A percentile compares a stretch with the other conserved stretches of the same genome.
phyloP scores from a whole-genome alignment of 306 rosid genomes.

The Arachis stenosperma region DNA sequence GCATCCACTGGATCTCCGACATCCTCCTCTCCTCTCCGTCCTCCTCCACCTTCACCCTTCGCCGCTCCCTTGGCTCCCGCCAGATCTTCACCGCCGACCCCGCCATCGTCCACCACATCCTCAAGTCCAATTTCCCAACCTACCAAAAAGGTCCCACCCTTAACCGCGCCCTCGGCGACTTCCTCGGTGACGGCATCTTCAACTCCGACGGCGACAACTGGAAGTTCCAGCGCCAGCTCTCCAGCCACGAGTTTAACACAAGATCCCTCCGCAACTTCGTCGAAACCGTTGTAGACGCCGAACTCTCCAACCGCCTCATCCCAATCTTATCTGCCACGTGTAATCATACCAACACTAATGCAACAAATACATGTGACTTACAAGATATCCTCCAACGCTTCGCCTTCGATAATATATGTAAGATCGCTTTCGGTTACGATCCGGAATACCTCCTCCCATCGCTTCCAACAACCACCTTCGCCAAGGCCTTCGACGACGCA shows the following conservation, averaged over 20 bases:
- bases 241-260: constrained; percentile 64
- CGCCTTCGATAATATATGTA: constrained; percentile 70
- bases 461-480: constrained; percentile 52
- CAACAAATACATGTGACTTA: constrained; percentile 40
- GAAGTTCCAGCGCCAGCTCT: constrained; percentile 71
- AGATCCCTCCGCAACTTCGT: constrained; percentile 58
- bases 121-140: constrained; percentile 58
- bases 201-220: constrained; percentile 53
- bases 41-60: constrained; percentile 60
- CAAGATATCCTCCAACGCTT: constrained; percentile 77
- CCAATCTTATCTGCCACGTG: constrained; percentile 53
- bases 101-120: constrained; percentile 65
- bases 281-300: constrained; percentile 59
- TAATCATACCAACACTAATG: too few relatives aligned
- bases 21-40: constrained; percentile 51
- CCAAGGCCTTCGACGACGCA: constrained; percentile 56
- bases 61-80: constrained; percentile 45
- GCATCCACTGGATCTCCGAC: constrained; percentile 62
- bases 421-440: constrained; percentile 69
- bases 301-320: constrained; percentile 55
- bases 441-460: constrained; percentile 64
- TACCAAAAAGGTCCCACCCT: constrained; percentile 54
- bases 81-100: constrained; percentile 65
- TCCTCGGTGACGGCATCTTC: constrained; percentile 77
- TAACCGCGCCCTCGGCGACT: constrained; percentile 40